A percentile compares a stretch with the other conserved stretches of the same genome.
phyloP scores from a whole-genome alignment of 164 flowering plant species.

The Hamamelis virginiana region DNA sequence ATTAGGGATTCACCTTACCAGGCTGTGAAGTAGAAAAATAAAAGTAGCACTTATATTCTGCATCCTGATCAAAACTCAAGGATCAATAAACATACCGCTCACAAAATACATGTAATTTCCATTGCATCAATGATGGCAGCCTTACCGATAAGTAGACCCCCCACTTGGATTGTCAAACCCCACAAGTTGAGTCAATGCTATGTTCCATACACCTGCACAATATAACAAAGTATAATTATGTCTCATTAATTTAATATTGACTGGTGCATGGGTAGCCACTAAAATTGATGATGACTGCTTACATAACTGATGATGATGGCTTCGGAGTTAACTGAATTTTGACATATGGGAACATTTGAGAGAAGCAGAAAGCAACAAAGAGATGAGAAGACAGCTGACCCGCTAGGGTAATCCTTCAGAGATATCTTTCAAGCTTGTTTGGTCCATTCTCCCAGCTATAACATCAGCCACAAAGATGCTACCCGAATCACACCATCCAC shows the following conservation, averaged over 20 bases:
- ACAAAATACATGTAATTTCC: neutral
- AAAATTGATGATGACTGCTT: neutral
- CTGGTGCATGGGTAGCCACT: neutral
- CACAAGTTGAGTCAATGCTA: neutral
- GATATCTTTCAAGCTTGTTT: neutral
- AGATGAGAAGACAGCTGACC: neutral
- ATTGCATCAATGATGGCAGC: neutral
- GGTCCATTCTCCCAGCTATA: constrained; percentile 13
- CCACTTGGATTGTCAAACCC: constrained; percentile 7
- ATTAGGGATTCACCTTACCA: too few relatives aligned
- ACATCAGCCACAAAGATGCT: constrained; percentile 75
- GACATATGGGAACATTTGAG: neutral
- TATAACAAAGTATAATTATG: neutral
- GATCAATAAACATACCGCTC: neutral
- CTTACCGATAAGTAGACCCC: neutral
- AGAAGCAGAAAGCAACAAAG: neutral
- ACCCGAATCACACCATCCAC: constrained; percentile 89
- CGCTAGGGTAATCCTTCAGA: neutral
- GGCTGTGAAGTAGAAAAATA: too few relatives aligned
- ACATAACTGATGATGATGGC: neutral
- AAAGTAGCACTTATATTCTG: neutral
- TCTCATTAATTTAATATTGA: neutral
- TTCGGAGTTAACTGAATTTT: neutral
- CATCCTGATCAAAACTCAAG: neutral
- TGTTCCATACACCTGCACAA: too few relatives aligned